These are phyloP conservation scores for Aurantiochytrium sp. DNA, from an alignment of 108 stramenopile genomes.

Conservation along the genomic window DNA sequence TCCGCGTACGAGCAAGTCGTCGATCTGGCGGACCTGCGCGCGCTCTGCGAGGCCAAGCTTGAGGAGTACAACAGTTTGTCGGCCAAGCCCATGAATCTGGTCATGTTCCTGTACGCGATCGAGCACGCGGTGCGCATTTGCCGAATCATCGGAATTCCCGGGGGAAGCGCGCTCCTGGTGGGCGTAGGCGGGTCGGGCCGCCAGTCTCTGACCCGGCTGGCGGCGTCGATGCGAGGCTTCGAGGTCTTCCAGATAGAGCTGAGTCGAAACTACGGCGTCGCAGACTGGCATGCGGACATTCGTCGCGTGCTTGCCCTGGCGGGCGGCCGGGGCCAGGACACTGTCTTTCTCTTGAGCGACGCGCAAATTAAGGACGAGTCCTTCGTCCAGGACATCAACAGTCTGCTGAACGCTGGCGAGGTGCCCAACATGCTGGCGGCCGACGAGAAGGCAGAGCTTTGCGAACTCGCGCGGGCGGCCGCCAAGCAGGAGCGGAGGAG, in stretches of 20 bases:
- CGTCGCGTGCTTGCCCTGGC: constrained; percentile 51
- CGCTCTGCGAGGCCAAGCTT: constrained; percentile 45
- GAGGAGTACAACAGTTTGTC: constrained; percentile 60
- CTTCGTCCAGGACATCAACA: constrained; percentile 68
- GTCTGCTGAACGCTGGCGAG: constrained; percentile 64
- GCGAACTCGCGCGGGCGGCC: constrained; percentile 48
- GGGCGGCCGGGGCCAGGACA: constrained; percentile 46
- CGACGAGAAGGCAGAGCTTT: constrained; percentile 59
- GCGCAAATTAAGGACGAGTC: constrained; percentile 65
- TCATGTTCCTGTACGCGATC: constrained; percentile 69
- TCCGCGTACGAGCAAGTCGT: constrained; percentile 25
- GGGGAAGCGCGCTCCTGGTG: constrained; percentile 69
- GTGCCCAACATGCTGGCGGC: constrained; percentile 66
- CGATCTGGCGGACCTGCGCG: constrained; percentile 37
- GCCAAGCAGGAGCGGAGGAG: constrained; percentile 51
- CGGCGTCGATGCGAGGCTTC: constrained; percentile 59
- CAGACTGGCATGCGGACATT: constrained; percentile 65
- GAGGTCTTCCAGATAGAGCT: constrained; percentile 58
- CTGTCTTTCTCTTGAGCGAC: constrained; percentile 62
- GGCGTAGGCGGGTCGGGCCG: constrained; percentile 76
- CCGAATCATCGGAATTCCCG: constrained; percentile 60
- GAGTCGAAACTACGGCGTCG: constrained; percentile 53
- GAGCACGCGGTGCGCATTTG: constrained; percentile 65
- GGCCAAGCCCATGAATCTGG: constrained; percentile 60
- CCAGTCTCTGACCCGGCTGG: constrained; percentile 63